These are phyloP conservation scores for Betula pendula DNA, from an alignment of 306 rosid species.

Conservation along the genomic window DNA sequence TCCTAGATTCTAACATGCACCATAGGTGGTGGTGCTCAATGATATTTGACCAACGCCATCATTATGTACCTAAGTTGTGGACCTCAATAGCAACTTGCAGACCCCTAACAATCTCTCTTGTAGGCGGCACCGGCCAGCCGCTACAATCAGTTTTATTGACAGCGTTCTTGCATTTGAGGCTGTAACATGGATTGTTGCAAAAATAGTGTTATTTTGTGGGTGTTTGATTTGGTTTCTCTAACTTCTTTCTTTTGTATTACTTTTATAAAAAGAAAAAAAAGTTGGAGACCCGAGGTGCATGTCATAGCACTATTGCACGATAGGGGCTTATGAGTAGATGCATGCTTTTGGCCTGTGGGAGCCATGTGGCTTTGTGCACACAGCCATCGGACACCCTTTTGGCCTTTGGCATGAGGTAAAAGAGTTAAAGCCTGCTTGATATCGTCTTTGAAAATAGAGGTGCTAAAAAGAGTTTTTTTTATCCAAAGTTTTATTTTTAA, in stretches of 20 bases:
- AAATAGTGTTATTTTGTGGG: too few relatives aligned
- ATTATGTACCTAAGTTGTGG: conserved; percentile 16
- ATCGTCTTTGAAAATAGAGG: too few relatives aligned
- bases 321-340: background rate
- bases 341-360: conserved; percentile 35
- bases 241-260: too few relatives aligned
- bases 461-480: too few relatives aligned
- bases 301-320: conserved; percentile 22
- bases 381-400: conserved; percentile 30
- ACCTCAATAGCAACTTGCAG: conserved; percentile 5
- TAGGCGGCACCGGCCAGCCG: background rate
- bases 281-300: conserved; percentile 8
- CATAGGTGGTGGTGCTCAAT: conserved; percentile 30
- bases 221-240: too few relatives aligned
- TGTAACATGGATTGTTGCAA: too few relatives aligned
- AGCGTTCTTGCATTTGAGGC: too few relatives aligned
- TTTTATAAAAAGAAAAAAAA: background rate
- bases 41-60: conserved; percentile 31
- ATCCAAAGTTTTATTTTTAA: too few relatives aligned
- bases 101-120: background rate
- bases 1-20: conserved; percentile 23
- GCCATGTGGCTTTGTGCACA: conserved; percentile 29
- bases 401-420: conserved; percentile 26
- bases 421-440: too few relatives aligned
- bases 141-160: too few relatives aligned